A percentile compares a stretch with the other conserved stretches of the same genome.
Evolutionary conservation across 495 filamentous ascomycete genomes (phyloP).

Genomic region (Pyrenula aspistea): DNA sequence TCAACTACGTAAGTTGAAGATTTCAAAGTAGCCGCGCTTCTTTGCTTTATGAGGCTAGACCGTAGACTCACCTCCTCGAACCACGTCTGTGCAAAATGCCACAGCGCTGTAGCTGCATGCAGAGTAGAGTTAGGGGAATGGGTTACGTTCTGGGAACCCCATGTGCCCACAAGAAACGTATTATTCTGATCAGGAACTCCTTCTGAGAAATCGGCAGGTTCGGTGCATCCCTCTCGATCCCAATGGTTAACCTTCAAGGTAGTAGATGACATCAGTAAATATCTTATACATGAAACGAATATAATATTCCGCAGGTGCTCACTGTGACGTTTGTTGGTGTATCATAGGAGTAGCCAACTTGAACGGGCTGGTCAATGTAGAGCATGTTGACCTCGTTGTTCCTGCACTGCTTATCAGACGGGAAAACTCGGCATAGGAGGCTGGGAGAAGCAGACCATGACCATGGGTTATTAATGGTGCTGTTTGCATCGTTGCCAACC

Average conservation of each 20-base stretch:
- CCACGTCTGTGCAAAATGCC: constrained; percentile 50
- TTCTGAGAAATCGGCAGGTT: constrained; percentile 6
- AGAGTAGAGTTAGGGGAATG: constrained; percentile 41
- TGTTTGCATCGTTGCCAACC: constrained; percentile 39
- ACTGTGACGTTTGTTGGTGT: constrained; percentile 18
- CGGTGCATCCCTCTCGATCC: no score
- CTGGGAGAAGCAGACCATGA: constrained; percentile 24
- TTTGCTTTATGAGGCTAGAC: no score
- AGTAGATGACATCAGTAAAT: no score
- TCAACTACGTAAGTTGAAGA: no score
- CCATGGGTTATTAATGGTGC: constrained; percentile 13
- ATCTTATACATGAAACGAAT: no score
- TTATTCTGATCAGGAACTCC: constrained; percentile 34
- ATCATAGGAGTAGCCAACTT: constrained; percentile 50
- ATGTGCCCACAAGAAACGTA: constrained; percentile 46
- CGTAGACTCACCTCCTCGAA: constrained; percentile 17
- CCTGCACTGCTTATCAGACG: constrained; percentile 31
- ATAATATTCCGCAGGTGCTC: constrained; percentile 16
- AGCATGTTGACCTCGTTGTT: constrained; percentile 43
- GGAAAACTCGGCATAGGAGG: constrained; percentile 21
- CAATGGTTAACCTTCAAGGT: no score
- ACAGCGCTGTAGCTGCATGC: constrained; percentile 44
- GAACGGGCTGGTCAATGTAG: constrained; percentile 56
- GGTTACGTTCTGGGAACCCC: constrained; percentile 35
- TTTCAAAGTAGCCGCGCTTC: no score